A percentile compares a stretch with the other conserved stretches of the same genome.
Evolutionary conservation across 1,284 basidiomycete species (phyloP).

Genomic region (Apiotrichum sp.): DNA sequence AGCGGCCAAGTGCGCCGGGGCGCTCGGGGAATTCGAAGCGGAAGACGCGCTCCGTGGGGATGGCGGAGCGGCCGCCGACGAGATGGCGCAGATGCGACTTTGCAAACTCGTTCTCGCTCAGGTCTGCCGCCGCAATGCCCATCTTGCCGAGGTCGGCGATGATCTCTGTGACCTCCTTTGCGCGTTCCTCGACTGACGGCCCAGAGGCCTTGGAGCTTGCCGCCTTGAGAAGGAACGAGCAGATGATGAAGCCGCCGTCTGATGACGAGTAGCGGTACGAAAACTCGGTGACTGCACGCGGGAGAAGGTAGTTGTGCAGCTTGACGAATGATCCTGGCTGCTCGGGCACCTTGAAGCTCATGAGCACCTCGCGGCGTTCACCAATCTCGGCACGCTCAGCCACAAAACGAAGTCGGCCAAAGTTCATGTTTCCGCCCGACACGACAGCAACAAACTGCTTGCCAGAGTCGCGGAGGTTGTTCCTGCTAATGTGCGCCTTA

Average conservation of each 20-base stretch:
- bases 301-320: conserved; percentile 80
- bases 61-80: conserved; percentile 74
- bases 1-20: conserved; percentile 83
- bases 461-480: conserved; percentile 71
- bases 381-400: conserved; percentile 96
- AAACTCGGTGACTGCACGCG: conserved; percentile 93
- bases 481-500: conserved; percentile 77
- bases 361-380: conserved; percentile 85
- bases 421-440: conserved; percentile 99
- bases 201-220: conserved; percentile 35
- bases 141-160: conserved; percentile 57
- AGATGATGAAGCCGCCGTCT: conserved; percentile 72
- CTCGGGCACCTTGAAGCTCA: conserved; percentile 91
- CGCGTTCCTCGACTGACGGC: conserved; percentile 51
- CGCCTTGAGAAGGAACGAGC: conserved; percentile 76
- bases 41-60: conserved; percentile 82
- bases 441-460: conserved; percentile 88
- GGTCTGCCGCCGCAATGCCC: conserved; percentile 79
- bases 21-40: conserved; percentile 97
- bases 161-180: conserved; percentile 63
- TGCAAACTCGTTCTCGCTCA: conserved; percentile 91
- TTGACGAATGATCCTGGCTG: conserved; percentile 85
- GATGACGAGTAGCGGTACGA: conserved; percentile 68
- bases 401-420: conserved; percentile 90
- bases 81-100: conserved; percentile 93